These are phyloP conservation scores for Candida tropicalis DNA, from an alignment of 1,139 yeast genomes.

Conservation along the genomic window DNA sequence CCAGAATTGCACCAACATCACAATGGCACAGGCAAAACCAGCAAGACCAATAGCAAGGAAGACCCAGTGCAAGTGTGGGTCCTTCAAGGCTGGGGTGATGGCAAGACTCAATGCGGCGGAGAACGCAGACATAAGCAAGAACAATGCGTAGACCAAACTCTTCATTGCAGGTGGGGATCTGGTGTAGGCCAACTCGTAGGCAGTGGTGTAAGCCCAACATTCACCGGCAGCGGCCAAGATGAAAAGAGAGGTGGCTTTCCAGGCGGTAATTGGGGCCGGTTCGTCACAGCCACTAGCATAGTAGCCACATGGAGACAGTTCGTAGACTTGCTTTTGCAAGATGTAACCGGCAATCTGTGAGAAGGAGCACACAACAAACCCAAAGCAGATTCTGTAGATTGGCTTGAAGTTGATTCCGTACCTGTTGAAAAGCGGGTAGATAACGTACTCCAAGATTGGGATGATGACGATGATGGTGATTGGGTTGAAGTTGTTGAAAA, in stretches of 20 bases:
- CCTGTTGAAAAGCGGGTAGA: slow-evolving; percentile 63
- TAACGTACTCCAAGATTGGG: slow-evolving; percentile 60
- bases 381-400: slow-evolving; percentile 37
- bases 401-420: slow-evolving; percentile 41
- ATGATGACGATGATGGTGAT: slow-evolving; percentile 64
- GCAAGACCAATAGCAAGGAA: slow-evolving; percentile 53
- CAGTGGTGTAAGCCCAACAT: slow-evolving; percentile 69
- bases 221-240: slow-evolving; percentile 65
- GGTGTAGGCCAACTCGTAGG: slow-evolving; percentile 70
- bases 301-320: slow-evolving; percentile 44
- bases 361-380: slow-evolving; percentile 36
- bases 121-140: slow-evolving; percentile 60
- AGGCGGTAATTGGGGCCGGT: slow-evolving; percentile 54
- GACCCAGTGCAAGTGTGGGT: slow-evolving; percentile 59
- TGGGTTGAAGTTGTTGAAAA: slow-evolving; percentile 69
- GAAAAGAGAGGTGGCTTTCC: slow-evolving; percentile 55
- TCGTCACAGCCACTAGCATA: slow-evolving; percentile 51
- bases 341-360: slow-evolving; percentile 47
- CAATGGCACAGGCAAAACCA: slow-evolving; percentile 43
- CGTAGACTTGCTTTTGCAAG: slow-evolving; percentile 37
- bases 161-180: slow-evolving; percentile 70
- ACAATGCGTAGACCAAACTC: slow-evolving; percentile 67
- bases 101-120: slow-evolving; percentile 63
- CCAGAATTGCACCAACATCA: slow-evolving; percentile 51
- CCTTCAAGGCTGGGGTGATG: slow-evolving; percentile 53